Percentiles rank a stretch among this genome's conserved stretches.
These are phyloP conservation scores for Pseudocercospora vitis DNA, from an alignment of 2,329 filamentous ascomycete genomes.

Conservation along the genomic window DNA sequence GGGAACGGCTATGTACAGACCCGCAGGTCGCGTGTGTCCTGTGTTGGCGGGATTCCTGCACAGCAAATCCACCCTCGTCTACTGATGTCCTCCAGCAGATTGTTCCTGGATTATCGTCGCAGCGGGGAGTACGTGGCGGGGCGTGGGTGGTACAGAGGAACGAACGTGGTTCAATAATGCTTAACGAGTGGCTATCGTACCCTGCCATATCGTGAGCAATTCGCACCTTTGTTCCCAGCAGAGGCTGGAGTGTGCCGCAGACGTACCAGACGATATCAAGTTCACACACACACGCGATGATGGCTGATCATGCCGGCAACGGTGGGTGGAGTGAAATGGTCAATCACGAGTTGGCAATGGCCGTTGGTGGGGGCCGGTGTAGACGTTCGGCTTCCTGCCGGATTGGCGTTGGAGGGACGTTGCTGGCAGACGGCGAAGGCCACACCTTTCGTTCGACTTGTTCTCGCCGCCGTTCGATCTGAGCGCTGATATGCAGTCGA, in stretches of 20 bases:
- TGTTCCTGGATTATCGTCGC: conserved; percentile 11
- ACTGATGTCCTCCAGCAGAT: background rate
- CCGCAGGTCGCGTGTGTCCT: background rate
- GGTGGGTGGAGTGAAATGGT: conserved; percentile 5
- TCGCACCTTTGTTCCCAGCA: too few species aligned
- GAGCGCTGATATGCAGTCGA: conserved; percentile 1
- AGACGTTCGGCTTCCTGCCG: background rate
- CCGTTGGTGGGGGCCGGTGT: too few species aligned
- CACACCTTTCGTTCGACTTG: background rate
- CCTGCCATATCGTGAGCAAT: conserved; percentile 14
- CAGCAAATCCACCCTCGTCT: background rate
- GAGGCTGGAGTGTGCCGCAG: too few species aligned
- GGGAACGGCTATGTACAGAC: background rate
- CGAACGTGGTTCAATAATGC: conserved; percentile 10
- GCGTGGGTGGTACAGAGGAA: conserved; percentile 15
- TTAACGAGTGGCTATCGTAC: conserved; percentile 16
- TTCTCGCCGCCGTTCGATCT: background rate
- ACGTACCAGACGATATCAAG: conserved; percentile 16
- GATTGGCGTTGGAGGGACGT: background rate
- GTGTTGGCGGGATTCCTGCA: background rate
- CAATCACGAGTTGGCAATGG: background rate
- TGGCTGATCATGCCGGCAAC: conserved; percentile 16
- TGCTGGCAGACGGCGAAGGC: background rate
- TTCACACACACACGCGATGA: conserved; percentile 8
- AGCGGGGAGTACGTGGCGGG: background rate